Base-by-base conservation (phyloP, 2,329 filamentous ascomycete species). In the Pseudogymnoascus sp. region DNA sequence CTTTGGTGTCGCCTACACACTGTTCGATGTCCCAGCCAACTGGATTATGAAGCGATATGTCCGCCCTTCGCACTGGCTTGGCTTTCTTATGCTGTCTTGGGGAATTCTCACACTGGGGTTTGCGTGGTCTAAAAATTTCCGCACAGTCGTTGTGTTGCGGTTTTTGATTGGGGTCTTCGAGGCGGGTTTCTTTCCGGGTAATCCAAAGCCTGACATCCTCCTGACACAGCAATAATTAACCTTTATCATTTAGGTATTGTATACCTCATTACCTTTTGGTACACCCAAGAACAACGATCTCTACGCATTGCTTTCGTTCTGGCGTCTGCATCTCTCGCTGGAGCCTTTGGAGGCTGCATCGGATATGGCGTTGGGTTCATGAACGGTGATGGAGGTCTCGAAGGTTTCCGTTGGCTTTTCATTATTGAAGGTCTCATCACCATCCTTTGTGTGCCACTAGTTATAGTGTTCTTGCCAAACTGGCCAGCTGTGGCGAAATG, bases 171-270 rank as follows among this genome's bases (percentile, higher is more conserved):
- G 65, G 0, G 53, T 41, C 14, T 67, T 64, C 64, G 71, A 72
- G 75, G 80, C 82, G 59, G 83, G 83, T 2, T 85, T 86, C 68
- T 86, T 85, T 66, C 82, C 83, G 11, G 33, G 33, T 35, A 35
- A 35, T 35, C 11, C 10, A 35, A 35, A 35, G 11, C 33, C 33
- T 35, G 33, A 35, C 33, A 35, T 35, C 33, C 11, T 12, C 33
- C 33, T 35, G 12, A 35, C 33, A 35, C 33, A 10, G 11, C 10
- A 35, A 37, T 22, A 31, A 60, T n/a, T 31, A 22, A 33, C 56
- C 12, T 22, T 35, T 11, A 60, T n/a, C 26, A 16, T 37, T 6
- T 35, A 61, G 61, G 61, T 19, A 53, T 62, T 31, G 61, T 62
- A 40, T 59, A 59, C 28, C 26, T 53, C 26, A 53, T 59, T 3